A percentile compares a stretch with the other conserved stretches of the same genome.
phyloP scores from a whole-genome alignment of 1,284 basidiomycete genomes.

The Nidula niveotomentosa region DNA sequence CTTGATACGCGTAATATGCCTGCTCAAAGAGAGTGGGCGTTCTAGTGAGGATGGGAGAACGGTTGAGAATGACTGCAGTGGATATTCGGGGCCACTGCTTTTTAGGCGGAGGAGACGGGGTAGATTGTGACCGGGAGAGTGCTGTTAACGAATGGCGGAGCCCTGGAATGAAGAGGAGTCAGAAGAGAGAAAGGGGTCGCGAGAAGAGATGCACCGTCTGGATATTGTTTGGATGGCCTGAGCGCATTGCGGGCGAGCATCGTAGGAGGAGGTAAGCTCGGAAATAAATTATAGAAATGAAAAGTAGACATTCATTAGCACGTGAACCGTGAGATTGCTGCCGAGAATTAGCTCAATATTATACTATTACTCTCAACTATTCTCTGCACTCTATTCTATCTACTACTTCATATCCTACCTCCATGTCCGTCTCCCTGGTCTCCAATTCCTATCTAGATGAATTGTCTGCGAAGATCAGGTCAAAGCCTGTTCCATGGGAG shows the following conservation, averaged over 20 bases:
- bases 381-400: too few relatives aligned
- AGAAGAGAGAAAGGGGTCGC: too few relatives aligned
- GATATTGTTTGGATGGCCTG: too few relatives aligned
- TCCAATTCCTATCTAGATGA: slow-evolving; percentile 90
- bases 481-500: slow-evolving; percentile 97
- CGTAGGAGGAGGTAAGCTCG: too few relatives aligned
- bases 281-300: too few relatives aligned
- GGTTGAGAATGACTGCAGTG: slow-evolving; percentile 77
- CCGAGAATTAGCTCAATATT: too few relatives aligned
- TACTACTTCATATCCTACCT: slow-evolving; percentile 1
- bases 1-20: slow-evolving; percentile 88
- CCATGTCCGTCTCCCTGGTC: slow-evolving; percentile 82
- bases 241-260: too few relatives aligned
- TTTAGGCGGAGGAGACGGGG: background rate
- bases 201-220: too few relatives aligned
- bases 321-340: too few relatives aligned
- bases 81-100: slow-evolving; percentile 30
- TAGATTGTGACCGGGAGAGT: background rate
- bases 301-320: too few relatives aligned
- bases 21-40: slow-evolving; percentile 78
- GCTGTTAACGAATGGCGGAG: background rate
- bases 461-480: slow-evolving; percentile 82
- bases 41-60: slow-evolving; percentile 81
- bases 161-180: too few relatives aligned
- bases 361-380: too few relatives aligned